phyloP scores from a whole-genome alignment of 140 eudicot species.

The Bidens hawaiensis region DNA sequence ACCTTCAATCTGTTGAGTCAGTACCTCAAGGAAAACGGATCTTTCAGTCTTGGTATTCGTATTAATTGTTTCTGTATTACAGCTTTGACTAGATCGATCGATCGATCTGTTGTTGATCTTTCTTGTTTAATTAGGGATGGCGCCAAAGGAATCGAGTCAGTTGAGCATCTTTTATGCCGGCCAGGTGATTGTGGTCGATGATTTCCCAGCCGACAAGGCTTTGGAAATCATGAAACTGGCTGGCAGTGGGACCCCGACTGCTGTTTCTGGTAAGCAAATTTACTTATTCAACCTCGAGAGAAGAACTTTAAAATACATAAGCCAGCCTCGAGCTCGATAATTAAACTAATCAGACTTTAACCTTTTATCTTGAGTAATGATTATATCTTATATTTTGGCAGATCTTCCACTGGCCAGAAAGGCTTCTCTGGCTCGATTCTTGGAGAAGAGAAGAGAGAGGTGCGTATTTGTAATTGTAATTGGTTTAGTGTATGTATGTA shows the following conservation, averaged over 20 bases:
- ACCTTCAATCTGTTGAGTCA: not conserved
- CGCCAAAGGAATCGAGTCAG: not conserved
- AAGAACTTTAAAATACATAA: too few relatives aligned
- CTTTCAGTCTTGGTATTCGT: too few relatives aligned
- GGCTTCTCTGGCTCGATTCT: slow-evolving; percentile 50
- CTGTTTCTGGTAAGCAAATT: too few relatives aligned
- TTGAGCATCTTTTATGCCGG: slow-evolving; percentile 79
- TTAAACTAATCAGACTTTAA: too few relatives aligned
- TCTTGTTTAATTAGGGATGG: not conserved
- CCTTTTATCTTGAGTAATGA: too few relatives aligned
- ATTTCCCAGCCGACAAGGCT: slow-evolving; percentile 77
- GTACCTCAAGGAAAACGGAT: not conserved
- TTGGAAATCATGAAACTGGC: slow-evolving; percentile 41
- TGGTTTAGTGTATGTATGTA: too few relatives aligned
- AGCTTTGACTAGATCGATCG: too few relatives aligned
- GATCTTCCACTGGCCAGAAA: slow-evolving; percentile 65
- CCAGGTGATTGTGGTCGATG: slow-evolving; percentile 58
- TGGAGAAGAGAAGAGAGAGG: slow-evolving; percentile 83
- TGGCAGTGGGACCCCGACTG: not conserved
- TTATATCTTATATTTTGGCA: slow-evolving; percentile 17
- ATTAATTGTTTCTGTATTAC: too few relatives aligned
- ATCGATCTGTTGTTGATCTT: too few relatives aligned
- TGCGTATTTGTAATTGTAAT: too few relatives aligned
- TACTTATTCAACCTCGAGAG: too few relatives aligned
- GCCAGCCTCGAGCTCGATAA: too few relatives aligned